Conservation (phyloP, 2,329 filamentous ascomycete genomes). For the Tolypocladium cylindrosporum region DNA sequence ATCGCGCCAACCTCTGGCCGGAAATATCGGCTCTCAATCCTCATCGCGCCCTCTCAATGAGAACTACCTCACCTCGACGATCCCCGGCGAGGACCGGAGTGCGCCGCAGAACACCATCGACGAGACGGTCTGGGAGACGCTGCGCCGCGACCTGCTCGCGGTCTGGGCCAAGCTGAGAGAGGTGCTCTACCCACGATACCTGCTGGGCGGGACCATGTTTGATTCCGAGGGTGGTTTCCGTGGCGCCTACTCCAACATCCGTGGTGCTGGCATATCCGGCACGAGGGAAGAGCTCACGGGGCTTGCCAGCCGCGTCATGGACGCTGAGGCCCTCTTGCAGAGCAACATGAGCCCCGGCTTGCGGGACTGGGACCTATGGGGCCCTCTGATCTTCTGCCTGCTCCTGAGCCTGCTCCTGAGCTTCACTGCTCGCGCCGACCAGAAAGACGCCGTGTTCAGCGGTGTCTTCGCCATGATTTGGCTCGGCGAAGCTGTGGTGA, state of each 20-base stretch:
- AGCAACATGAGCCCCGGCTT: conserved; percentile 80
- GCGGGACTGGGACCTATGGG: conserved; percentile 97
- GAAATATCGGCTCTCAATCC: conserved; percentile 63
- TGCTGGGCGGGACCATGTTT: conserved; percentile 63
- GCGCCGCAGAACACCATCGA: conserved; percentile 91
- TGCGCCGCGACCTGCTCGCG: conserved; percentile 80
- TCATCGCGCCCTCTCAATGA: conserved; percentile 54
- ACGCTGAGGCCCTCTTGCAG: conserved; percentile 51
- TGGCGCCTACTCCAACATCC: conserved; percentile 51
- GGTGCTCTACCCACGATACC: conserved; percentile 90
- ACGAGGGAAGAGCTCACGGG: conserved; percentile 53
- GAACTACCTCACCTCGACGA: conserved; percentile 76
- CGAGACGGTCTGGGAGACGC: conserved; percentile 94
- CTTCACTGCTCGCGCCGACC: conserved; percentile 65
- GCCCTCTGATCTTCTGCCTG: conserved; percentile 88
- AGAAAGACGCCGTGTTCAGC: conserved; percentile 84
- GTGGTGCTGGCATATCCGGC: conserved; percentile 47
- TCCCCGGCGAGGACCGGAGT: conserved; percentile 85
- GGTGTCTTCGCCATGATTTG: conserved; percentile 95
- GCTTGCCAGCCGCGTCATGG: conserved; percentile 51
- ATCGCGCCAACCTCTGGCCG: conserved; percentile 70
- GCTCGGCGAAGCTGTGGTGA: conserved; percentile 94
- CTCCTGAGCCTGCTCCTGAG: conserved; percentile 81
- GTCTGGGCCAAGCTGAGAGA: conserved; percentile 98
- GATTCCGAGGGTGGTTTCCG: conserved; percentile 43